Base-by-base conservation (phyloP, 768 basidiomycete species). In the Mycena galopus region DNA sequence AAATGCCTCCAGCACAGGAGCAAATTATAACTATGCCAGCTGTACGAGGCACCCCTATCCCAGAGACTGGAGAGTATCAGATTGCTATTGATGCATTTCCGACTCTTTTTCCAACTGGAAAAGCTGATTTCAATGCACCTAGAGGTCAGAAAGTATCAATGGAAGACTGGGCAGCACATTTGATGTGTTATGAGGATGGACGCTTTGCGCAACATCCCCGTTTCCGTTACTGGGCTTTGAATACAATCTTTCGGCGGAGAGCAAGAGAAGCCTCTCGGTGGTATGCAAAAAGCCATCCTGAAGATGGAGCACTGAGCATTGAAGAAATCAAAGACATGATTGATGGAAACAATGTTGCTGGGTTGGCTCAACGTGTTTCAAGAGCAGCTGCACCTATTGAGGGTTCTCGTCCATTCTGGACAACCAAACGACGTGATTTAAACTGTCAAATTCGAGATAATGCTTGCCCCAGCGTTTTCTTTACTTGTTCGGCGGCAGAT, bases 81-180 rank as follows among this genome's bases (percentile, higher is more conserved):
- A 25, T 51, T 51, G 50, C 50, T 51, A 51, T 51, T 51, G 50
- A 51, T 51, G 50, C 50, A 51, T 51, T 51, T 51, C 50, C 50
- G 12, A 51, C 50, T 51, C 23, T 51, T 2, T 51, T 51, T 14
- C 50, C 50, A 1, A 51, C 23, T 5, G 50, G 50, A 25, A 5
- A 51, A 25, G 50, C 23, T 25, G 50, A 51, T 11, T 25, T 51
- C 23, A 51, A 51, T 47, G 44, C 19, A 2, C 44, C 19, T n/a
- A 47, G 44, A 47, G 44, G 44, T 21, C 44, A 47, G n/a, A 47
- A n/a, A 47, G n/a, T 47, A 9, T n/a, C 44, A 21, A 47, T 47
- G 44, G 44, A 19, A 5, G 44, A 47, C 4, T 47, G 44, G 44
- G 44, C 44, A 47, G 44, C 44, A 21, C 44, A 47, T 47, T n/a